phyloP scores from a whole-genome alignment of 108 stramenopile species.

The Schizochytrium sp. region DNA sequence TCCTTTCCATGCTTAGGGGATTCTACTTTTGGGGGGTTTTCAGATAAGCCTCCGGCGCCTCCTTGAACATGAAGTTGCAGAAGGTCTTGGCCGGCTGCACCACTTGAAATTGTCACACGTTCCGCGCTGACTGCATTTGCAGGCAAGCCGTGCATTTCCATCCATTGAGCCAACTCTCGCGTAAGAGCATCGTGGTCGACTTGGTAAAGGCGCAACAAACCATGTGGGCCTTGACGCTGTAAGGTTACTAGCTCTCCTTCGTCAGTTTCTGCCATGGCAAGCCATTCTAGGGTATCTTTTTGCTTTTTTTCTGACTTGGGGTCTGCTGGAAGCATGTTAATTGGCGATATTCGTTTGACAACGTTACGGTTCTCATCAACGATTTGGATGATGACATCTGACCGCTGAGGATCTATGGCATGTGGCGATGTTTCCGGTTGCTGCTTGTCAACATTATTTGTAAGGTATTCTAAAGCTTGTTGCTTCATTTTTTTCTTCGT shows the following conservation, averaged over 20 bases:
- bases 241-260: constrained; percentile 26
- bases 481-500: no score
- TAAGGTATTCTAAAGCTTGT: no score
- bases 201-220: constrained; percentile 10
- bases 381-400: background rate
- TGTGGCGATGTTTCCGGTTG: no score
- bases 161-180: constrained; percentile 49
- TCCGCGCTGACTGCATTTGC: background rate
- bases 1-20: constrained; percentile 69
- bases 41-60: constrained; percentile 39
- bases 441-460: no score
- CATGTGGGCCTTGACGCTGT: constrained; percentile 50
- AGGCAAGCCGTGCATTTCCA: constrained; percentile 38
- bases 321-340: background rate
- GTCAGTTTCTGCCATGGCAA: constrained; percentile 11
- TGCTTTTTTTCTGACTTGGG: background rate
- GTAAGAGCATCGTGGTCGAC: constrained; percentile 2
- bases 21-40: constrained; percentile 37
- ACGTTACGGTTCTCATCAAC: constrained; percentile 1
- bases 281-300: background rate
- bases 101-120: background rate
- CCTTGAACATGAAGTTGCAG: constrained; percentile 37
- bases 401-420: no score
- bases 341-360: constrained; percentile 36
- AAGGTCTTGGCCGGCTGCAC: background rate